These are phyloP conservation scores for Glonium stellatum DNA, from an alignment of 495 filamentous ascomycete species.

Conservation along the genomic window DNA sequence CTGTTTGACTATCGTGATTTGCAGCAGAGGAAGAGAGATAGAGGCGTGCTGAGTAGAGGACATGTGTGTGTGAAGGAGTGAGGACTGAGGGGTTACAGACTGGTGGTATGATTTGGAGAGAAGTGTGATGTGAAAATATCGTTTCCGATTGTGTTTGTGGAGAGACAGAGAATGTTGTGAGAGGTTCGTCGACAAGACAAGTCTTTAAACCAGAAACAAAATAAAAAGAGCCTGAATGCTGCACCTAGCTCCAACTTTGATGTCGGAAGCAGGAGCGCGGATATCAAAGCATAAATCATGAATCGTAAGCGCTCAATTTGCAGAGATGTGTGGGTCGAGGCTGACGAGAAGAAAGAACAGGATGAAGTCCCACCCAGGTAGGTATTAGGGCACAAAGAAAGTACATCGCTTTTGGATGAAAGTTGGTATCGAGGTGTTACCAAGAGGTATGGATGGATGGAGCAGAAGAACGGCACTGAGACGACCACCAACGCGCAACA, in stretches of 20 bases:
- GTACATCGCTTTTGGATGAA: conserved; percentile 21
- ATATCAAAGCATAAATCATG: conserved; percentile 31
- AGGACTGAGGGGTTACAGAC: not conserved
- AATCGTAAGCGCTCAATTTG: conserved; percentile 32
- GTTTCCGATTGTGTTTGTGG: not conserved
- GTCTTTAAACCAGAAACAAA: conserved; percentile 8
- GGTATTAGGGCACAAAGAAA: conserved; percentile 9
- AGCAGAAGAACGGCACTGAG: conserved; percentile 1
- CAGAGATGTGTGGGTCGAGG: conserved; percentile 15
- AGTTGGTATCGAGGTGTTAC: conserved; percentile 1
- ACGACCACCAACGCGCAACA: conserved; percentile 1
- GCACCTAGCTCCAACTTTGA: conserved; percentile 8
- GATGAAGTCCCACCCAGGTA: conserved; percentile 13
- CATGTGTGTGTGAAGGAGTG: not conserved
- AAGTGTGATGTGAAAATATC: not conserved
- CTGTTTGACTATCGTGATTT: conserved; percentile 1
- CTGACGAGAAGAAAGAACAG: conserved; percentile 18
- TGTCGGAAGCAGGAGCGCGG: conserved; percentile 23
- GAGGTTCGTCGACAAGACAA: not conserved
- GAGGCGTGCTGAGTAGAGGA: not conserved
- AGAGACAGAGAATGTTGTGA: not conserved
- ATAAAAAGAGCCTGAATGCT: conserved; percentile 10
- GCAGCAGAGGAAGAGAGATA: not conserved
- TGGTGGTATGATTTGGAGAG: not conserved
- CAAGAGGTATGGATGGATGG: not conserved